These are phyloP conservation scores for Theobroma grandiflorum DNA, from an alignment of 441 rosid species.

Conservation along the genomic window DNA sequence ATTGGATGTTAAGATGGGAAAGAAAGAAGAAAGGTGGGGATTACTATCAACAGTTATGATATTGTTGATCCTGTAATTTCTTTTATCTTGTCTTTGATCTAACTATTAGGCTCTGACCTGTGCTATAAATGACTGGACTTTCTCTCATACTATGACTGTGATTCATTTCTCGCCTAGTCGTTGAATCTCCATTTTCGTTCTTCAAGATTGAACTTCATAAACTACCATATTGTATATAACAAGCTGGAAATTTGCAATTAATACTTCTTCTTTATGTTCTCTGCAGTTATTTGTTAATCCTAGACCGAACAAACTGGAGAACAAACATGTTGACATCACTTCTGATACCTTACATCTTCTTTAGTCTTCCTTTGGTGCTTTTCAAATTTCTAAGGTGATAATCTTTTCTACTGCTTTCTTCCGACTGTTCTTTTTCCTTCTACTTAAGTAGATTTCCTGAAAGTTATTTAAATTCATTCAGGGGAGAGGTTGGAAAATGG, in stretches of 20 bases:
- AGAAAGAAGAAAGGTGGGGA: neutral
- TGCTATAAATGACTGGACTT: neutral
- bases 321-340: constrained; percentile 82
- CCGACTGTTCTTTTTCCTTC: neutral
- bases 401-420: neutral
- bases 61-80: neutral
- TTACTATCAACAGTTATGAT: neutral
- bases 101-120: neutral
- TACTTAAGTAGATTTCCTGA: neutral
- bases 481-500: constrained; percentile 63
- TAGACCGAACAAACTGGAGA: constrained; percentile 92
- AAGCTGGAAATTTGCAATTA: neutral
- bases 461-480: constrained; percentile 25
- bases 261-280: neutral
- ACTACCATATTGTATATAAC: neutral
- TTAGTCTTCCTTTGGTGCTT: constrained; percentile 68
- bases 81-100: neutral
- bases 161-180: neutral
- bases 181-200: constrained; percentile 2
- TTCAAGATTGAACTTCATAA: constrained; percentile 9
- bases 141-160: neutral
- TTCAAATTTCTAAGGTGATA: constrained; percentile 72
- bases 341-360: constrained; percentile 79
- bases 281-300: constrained; percentile 74
- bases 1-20: neutral